Conservation (phyloP, 345 rosid genomes). For the Populus davidiana region DNA sequence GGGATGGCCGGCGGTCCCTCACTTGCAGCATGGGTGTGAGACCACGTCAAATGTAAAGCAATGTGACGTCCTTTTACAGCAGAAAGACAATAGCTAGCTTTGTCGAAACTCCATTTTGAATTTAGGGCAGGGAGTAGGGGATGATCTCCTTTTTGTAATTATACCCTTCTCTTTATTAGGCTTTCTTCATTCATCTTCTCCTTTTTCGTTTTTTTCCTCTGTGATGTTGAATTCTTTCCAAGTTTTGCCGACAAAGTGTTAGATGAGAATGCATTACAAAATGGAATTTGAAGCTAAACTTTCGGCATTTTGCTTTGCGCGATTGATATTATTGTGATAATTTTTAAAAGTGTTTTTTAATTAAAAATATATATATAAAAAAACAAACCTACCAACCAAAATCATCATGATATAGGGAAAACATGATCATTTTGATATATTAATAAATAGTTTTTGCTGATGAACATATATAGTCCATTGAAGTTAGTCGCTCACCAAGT, state of each 20-base stretch:
- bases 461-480: not conserved
- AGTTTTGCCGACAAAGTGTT: not conserved
- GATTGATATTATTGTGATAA: too few relatives aligned
- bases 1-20: not conserved
- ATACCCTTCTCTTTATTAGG: not conserved
- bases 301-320: too few relatives aligned
- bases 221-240: not conserved
- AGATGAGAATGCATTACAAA: not conserved
- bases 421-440: not conserved
- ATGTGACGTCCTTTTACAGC: not conserved
- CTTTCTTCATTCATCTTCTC: conserved; percentile 9
- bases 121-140: not conserved
- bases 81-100: not conserved
- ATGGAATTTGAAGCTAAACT: not conserved
- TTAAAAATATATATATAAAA: too few relatives aligned
- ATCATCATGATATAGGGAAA: too few relatives aligned
- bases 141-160: not conserved
- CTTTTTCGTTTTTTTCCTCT: not conserved
- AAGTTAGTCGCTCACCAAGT: not conserved
- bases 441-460: not conserved
- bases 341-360: too few relatives aligned
- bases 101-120: conserved; percentile 7
- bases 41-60: not conserved
- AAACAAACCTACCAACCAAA: too few relatives aligned
- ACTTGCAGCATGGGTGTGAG: not conserved